Base-by-base conservation (phyloP, 805 yeast genomes). In the Metschnikowia similis region DNA sequence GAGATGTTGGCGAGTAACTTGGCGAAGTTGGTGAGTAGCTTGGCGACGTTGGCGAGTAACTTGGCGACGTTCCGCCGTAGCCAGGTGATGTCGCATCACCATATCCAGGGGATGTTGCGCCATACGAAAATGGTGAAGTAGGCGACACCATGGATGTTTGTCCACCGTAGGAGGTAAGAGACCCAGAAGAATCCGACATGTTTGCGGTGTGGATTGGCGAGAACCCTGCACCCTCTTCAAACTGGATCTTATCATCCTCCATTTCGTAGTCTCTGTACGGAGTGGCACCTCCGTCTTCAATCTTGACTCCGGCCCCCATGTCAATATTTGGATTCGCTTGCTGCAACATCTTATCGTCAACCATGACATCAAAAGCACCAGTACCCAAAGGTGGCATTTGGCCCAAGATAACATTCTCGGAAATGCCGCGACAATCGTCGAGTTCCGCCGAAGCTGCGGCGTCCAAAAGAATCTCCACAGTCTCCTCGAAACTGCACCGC, bases 401-500 rank as follows among this genome's bases (percentile, higher is more conserved):
- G 45, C 99, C 99, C 64, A 94, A 81, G 76, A 94, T 89, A 52
- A 94, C 96, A 66, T 94, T 94, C 69, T 94, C 97, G 35, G 99
- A 94, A 53, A 94, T 96, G 78, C 99, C 99, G 58, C 90, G 88
- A 72, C 99, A 94, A 59, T 94, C 97, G 72, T 94, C 99, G 50
- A 94, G 75, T 66, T 94, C 99, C 16, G 98, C 99, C 39, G 95
- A 83, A 5, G 98, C 96, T 68, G 97, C 99, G 16, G 99, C 99
- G 65, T 94, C 99, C 61, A 94, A 82, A 66, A 94, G 74, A 63
- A 94, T 94, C 73, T 94, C 99, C 38, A 94, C 99, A 7, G 99
- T 94, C 71, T 94, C 99, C 74, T 94, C 99, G 76, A 94, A 94
- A 39, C 99, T 92, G 76, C 97, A 94, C 72, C 99, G 84, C 99